Base-by-base conservation (phyloP, 2,329 filamentous ascomycete genomes). In the Calcarisporium arbuscula region DNA sequence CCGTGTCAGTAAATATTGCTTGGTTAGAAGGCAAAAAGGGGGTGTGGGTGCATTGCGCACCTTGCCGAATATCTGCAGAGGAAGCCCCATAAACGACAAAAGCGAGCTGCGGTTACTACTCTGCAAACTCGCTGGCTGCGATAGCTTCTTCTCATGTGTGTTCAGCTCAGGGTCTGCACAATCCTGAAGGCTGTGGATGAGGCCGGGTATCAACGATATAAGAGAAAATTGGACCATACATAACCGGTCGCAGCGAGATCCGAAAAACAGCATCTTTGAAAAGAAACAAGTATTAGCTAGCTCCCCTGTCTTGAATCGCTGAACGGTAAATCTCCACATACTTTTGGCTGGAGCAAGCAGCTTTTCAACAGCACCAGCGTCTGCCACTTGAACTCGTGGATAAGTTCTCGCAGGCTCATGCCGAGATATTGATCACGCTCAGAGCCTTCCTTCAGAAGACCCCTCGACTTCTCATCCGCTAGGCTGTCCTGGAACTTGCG, bases 221-320 rank as follows among this genome's bases (percentile, higher is more conserved):
- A 98, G 74, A 28, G 90, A 92, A 65, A 96, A 98, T 60, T 98
- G 92, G 63, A 95, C 89, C 85, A 96, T 94, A 73, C 92, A 98
- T 47, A 98, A 67, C 45, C 85, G 77, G 61, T 98, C 92, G 60
- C 92, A 96, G 49, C 88, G 80, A n/a, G 90, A 88, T 42, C 92
- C 89, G 52, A 96, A 98, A 66, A 98, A 96, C 35, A 98, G 80
- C 84, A 96, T 96, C 89, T 95, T 18, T 12, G 18, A 19, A n/a
- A 6, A 25, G 19, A 8, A 25, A 25, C 22, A 10, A 10, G 4
- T 9, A 14, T 25, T 25, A 25, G 22, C 22, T 25, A 14, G 10
- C 22, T 25, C 22, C 10, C 12, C 15, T 23, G 17, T 8, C 12
- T 9, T 15, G 11, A 6, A 21, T 15, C 28, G n/a, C 11, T 25